Evolutionary conservation across 2,329 filamentous ascomycete species (phyloP).

Genomic region (Cercospora brassicicola): DNA sequence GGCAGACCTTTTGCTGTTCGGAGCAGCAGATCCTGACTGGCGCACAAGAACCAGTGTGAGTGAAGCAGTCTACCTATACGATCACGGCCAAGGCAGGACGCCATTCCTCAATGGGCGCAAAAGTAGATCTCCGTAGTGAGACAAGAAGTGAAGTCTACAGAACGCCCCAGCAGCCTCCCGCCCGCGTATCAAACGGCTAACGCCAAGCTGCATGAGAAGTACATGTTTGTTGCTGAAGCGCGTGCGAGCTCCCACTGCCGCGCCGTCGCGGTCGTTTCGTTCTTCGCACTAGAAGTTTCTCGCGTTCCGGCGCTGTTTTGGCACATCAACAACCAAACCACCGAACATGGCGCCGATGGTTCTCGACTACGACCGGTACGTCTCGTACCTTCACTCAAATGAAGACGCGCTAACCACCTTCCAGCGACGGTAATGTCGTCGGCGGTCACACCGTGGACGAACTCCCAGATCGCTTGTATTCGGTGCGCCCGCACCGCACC

Average conservation of each 20-base stretch:
- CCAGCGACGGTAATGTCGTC: constrained; percentile 23
- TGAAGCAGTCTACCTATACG: constrained; percentile 48
- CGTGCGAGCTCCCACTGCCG: constrained; percentile 7
- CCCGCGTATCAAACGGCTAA: neutral
- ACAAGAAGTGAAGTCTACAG: neutral
- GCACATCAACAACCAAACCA: neutral
- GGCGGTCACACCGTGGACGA: constrained; percentile 24
- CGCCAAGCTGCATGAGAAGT: constrained; percentile 22
- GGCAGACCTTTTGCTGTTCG: constrained; percentile 49
- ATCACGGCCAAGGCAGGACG: constrained; percentile 37
- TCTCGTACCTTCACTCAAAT: neutral
- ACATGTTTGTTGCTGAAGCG: constrained; percentile 15
- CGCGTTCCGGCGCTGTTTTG: neutral
- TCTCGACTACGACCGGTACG: constrained; percentile 22
- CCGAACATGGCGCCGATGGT: constrained; percentile 20
- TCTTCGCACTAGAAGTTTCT: neutral
- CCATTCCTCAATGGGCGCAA: constrained; percentile 17
- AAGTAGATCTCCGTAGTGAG: neutral
- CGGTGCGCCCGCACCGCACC: neutral
- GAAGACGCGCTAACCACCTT: constrained; percentile 5
- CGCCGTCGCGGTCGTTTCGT: neutral
- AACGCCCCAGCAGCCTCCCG: neutral
- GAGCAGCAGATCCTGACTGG: constrained; percentile 41
- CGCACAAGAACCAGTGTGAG: constrained; percentile 44
- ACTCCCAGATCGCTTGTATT: constrained; percentile 11